Conservation (phyloP, 225 moss, liverwort and hornwort species). For the Polytrichum commune region DNA sequence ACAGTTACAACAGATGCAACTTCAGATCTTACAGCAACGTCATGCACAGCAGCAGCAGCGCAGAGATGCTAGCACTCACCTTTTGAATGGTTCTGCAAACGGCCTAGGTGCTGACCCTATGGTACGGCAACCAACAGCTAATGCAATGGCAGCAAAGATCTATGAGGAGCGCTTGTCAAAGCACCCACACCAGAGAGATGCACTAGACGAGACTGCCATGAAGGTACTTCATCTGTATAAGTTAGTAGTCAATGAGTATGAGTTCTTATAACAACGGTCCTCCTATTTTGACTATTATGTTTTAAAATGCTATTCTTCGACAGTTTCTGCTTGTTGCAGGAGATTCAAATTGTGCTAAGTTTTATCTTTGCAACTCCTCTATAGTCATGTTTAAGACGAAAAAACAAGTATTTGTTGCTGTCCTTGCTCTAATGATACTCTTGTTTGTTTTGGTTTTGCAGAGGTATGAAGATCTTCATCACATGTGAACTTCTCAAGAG, state of each 20-base stretch:
- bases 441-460: conserved; percentile 3
- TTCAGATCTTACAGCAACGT: conserved; percentile 68
- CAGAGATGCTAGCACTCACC: conserved; percentile 78
- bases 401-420: neutral
- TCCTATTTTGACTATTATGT: too few relatives aligned
- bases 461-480: conserved; percentile 10
- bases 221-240: conserved; percentile 49
- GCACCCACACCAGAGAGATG: conserved; percentile 89
- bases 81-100: conserved; percentile 88
- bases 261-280: too few relatives aligned
- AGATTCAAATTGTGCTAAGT: neutral
- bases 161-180: conserved; percentile 92
- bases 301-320: too few relatives aligned
- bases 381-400: too few relatives aligned
- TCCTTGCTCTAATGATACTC: neutral
- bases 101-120: conserved; percentile 86
- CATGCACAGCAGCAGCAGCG: conserved; percentile 67
- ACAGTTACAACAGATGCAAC: conserved; percentile 69
- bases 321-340: neutral
- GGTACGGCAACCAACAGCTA: conserved; percentile 87
- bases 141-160: conserved; percentile 99
- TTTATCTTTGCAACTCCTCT: too few relatives aligned
- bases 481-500: neutral
- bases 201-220: conserved; percentile 95
- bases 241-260: neutral